Evolutionary conservation across 257 asterid species (phyloP), one percentile per base, ranked within the genome.

Genomic region (Fraxinus quadrangulata): DNA sequence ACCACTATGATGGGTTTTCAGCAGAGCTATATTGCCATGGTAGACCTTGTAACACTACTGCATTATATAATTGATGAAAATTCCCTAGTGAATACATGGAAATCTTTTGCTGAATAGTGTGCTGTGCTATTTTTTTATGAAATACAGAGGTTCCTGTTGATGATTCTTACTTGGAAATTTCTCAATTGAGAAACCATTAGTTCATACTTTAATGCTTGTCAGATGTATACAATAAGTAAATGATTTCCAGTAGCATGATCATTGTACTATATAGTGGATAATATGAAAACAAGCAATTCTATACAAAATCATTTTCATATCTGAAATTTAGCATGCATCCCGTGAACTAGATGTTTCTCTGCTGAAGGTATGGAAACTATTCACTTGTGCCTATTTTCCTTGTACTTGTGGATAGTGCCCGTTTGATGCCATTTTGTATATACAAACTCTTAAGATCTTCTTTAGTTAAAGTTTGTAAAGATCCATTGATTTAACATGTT

Each of bases 1-100:
- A 51, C 78, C 39, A 89, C 88, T 76, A 42, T 81, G 76, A 90
- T 86, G 92, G 88, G 82, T 45, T 92, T 91, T 71, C 90, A 89
- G 54, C 94, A 86, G 83, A 87, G 90, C 67, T 89, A 89, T 73
- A 76, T 90, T 59, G 77, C 90, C 71, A 89, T 90, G 99, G 99
- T 94, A 89, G 74, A 68, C 14, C 13, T 23, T 67, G 71, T 72
- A 34, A 28, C 40, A 47, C 73, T 28, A 79, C 40, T 78, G 14
- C 30, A 51, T 66, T 71, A 72, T 56, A 66, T 78, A 23, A 66
- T 45, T 12, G 1, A 56, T 51, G 67, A 21, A 71, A 79, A 69
- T 75, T 59, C 72, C 71, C 42, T 51, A 37, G 56, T 30, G 61
- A 31, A 74, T 9, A 37, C 69, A 30, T 69, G 61, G 75, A 77